phyloP scores from a whole-genome alignment of 164 flowering plant genomes.

The Cinnamomum micranthum region DNA sequence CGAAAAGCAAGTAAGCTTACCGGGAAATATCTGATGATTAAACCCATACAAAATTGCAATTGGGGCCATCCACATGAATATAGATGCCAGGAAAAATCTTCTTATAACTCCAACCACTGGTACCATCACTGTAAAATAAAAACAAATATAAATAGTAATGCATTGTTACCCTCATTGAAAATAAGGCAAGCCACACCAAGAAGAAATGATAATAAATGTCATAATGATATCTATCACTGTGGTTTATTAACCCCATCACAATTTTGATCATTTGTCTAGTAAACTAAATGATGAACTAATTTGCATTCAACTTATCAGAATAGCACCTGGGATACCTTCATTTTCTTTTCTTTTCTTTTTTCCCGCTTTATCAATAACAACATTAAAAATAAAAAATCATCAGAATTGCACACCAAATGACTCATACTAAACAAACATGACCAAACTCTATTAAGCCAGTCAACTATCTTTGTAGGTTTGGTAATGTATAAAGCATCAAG shows the following conservation, averaged over 20 bases:
- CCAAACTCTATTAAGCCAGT: not conserved
- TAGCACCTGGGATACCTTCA: not conserved
- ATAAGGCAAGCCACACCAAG: not conserved
- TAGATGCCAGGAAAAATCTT: conserved; percentile 6
- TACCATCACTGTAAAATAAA: not conserved
- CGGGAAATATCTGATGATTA: conserved; percentile 10
- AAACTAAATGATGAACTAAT: no score
- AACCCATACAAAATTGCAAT: conserved; percentile 11
- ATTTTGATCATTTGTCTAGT: no score
- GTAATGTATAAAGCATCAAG: not conserved
- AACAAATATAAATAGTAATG: not conserved
- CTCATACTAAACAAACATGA: not conserved
- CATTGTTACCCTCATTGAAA: not conserved
- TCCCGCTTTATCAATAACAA: no score
- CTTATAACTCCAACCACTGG: conserved; percentile 2
- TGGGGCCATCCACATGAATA: conserved; percentile 12
- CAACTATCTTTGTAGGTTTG: not conserved
- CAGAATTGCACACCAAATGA: not conserved
- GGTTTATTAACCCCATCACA: not conserved
- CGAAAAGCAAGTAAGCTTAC: not conserved
- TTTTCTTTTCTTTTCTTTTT: no score
- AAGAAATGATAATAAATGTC: not conserved
- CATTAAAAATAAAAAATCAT: no score
- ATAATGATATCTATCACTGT: not conserved
- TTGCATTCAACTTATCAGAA: not conserved